phyloP scores from a whole-genome alignment of 1,139 yeast species.

The Yamadazyma kanchanaburiensis region DNA sequence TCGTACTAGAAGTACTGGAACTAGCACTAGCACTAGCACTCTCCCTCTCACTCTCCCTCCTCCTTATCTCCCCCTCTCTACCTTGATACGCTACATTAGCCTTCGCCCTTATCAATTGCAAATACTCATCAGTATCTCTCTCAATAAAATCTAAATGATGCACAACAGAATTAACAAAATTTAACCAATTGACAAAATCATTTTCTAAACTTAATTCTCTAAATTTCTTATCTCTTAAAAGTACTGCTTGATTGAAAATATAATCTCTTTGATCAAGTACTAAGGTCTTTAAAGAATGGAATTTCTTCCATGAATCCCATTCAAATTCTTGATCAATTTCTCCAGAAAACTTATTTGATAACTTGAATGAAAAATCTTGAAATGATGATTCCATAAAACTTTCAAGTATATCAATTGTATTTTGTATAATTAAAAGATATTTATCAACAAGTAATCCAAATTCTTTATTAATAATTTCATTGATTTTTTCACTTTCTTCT shows the following conservation, averaged over 20 bases:
- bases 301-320: slow-evolving; percentile 71
- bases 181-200: slow-evolving; percentile 49
- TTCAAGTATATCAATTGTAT: slow-evolving; percentile 62
- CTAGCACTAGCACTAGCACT: too few species aligned
- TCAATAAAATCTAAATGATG: slow-evolving; percentile 57
- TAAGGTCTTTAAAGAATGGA: slow-evolving; percentile 54
- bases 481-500: slow-evolving; percentile 27
- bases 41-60: too few species aligned
- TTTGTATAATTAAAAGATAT: slow-evolving; percentile 47
- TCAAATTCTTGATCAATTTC: slow-evolving; percentile 29
- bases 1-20: too few species aligned
- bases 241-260: slow-evolving; percentile 32
- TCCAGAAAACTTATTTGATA: slow-evolving; percentile 26
- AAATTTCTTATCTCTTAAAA: slow-evolving; percentile 8
- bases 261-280: slow-evolving; percentile 56
- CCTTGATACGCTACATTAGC: slow-evolving; percentile 79
- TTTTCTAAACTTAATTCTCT: slow-evolving; percentile 9
- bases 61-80: too few species aligned
- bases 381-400: slow-evolving; percentile 69
- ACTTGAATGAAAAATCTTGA: slow-evolving; percentile 45
- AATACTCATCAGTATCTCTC: slow-evolving; percentile 68
- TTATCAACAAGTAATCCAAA: slow-evolving; percentile 29
- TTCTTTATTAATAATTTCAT: slow-evolving; percentile 30
- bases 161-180: slow-evolving; percentile 54
- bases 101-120: slow-evolving; percentile 71